Evolutionary conservation across 768 basidiomycete genomes (phyloP).

Genomic region (button mushroom (Agaricus bisporus)): DNA sequence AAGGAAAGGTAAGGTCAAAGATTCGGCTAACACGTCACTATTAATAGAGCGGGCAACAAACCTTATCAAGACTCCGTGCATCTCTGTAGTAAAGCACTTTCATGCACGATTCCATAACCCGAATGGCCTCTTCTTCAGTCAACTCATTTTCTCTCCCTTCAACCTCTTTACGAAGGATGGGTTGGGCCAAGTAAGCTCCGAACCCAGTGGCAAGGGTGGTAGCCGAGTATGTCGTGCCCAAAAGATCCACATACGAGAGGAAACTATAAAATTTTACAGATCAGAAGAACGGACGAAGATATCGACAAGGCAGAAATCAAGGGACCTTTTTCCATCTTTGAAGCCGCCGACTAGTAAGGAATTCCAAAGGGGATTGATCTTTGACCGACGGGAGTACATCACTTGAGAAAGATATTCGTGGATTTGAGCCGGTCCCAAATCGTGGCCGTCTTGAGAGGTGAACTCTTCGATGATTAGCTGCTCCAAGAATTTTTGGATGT

Average conservation of each 20-base stretch:
- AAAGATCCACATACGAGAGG: conserved; percentile 88
- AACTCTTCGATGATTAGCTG: conserved; percentile 74
- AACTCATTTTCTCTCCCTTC: conserved; percentile 73
- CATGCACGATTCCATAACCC: conserved; percentile 82
- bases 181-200: conserved; percentile 89
- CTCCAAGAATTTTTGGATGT: conserved; percentile 77
- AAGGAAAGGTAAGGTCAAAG: background rate
- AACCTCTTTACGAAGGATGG: conserved; percentile 84
- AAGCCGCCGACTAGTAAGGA: conserved; percentile 88
- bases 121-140: conserved; percentile 71
- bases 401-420: conserved; percentile 88
- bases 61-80: conserved; percentile 93
- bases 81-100: conserved; percentile 95
- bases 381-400: conserved; percentile 84
- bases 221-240: conserved; percentile 94
- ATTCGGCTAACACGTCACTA: background rate
- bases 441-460: conserved; percentile 76
- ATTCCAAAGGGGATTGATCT: conserved; percentile 96
- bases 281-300: background rate
- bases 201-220: conserved; percentile 94
- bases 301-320: background rate
- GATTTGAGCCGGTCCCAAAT: conserved; percentile 80
- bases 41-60: conserved; percentile 19
- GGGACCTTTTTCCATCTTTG: conserved; percentile 76
- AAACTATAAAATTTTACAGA: conserved; percentile 47